Conservation (phyloP, 257 asterid genomes). For the Fraxinus anomala region DNA sequence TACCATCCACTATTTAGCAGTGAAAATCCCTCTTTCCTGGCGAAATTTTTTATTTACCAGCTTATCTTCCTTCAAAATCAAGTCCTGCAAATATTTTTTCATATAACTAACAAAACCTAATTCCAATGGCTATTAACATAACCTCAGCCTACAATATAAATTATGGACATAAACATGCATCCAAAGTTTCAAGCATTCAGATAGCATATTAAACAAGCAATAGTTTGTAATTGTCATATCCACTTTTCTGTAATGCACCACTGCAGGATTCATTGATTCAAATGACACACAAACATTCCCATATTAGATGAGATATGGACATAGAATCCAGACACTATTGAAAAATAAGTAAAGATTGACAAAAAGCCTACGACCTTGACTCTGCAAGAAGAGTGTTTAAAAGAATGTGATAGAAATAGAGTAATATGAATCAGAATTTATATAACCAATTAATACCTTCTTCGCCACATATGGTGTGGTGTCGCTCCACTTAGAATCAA, state of each 20-base stretch:
- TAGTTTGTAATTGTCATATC: neutral
- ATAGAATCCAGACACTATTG: neutral
- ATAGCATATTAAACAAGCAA: neutral
- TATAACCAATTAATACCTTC: slow-evolving; percentile 52
- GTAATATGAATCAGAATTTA: neutral
- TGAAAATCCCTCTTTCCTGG: neutral
- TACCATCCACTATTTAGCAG: neutral
- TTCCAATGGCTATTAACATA: neutral
- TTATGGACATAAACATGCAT: neutral
- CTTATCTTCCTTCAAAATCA: neutral
- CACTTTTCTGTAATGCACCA: neutral
- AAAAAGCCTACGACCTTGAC: neutral
- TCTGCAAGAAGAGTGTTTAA: neutral
- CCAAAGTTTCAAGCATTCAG: neutral
- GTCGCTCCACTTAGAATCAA: slow-evolving; percentile 77
- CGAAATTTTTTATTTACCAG: neutral
- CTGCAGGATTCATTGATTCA: neutral
- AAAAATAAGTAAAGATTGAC: neutral
- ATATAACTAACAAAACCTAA: neutral
- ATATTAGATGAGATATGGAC: neutral
- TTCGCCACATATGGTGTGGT: slow-evolving; percentile 65
- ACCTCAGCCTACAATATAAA: neutral
- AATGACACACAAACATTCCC: neutral
- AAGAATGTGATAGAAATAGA: slow-evolving; percentile 6
- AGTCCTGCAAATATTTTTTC: neutral